These are phyloP conservation scores for Globisporangium irregulare DNA, from an alignment of 352 stramenopile species.

Conservation along the genomic window DNA sequence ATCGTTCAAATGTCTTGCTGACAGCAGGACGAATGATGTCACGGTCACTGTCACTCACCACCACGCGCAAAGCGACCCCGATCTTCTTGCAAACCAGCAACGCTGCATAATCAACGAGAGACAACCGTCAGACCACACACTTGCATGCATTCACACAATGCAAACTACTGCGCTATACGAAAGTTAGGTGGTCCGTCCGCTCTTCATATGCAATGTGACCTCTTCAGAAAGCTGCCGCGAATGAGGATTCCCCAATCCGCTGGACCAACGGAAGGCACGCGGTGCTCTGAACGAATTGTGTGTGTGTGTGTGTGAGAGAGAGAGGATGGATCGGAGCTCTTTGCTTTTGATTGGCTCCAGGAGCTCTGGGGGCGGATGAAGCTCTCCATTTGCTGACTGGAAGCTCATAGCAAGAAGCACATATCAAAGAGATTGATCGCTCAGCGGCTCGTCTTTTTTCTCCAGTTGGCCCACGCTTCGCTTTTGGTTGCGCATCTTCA, in stretches of 20 bases:
- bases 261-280: background rate
- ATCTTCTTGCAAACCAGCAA: background rate
- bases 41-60: background rate
- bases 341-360: background rate
- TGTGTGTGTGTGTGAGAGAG: background rate
- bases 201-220: background rate
- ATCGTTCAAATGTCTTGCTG: background rate
- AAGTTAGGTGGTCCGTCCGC: background rate
- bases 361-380: background rate
- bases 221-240: background rate
- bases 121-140: background rate
- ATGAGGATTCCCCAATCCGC: background rate
- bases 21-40: background rate
- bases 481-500: slow-evolving; percentile 3
- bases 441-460: slow-evolving; percentile 1
- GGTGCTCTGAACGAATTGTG: background rate
- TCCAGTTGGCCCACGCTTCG: background rate
- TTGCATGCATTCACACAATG: background rate
- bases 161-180: background rate
- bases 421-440: background rate
- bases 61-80: background rate
- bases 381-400: background rate
- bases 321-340: background rate
- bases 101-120: background rate
- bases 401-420: background rate